Percentiles rank a stretch among this genome's conserved stretches.
phyloP scores from a whole-genome alignment of 129 eudicot species.

The Sambucus nigra region DNA sequence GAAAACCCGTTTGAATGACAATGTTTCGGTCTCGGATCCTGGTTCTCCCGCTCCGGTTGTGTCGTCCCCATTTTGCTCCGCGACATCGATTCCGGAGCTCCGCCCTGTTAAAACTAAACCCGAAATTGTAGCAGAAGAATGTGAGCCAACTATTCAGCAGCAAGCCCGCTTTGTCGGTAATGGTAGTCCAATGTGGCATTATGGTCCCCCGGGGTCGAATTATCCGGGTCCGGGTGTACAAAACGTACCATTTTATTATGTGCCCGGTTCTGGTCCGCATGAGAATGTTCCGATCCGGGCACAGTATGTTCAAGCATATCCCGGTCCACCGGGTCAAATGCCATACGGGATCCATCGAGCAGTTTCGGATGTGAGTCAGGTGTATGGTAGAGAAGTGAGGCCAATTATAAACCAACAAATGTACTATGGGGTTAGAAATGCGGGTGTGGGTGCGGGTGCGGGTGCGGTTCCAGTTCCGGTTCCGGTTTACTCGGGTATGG shows the following conservation, averaged over 20 bases:
- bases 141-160: constrained; percentile 24
- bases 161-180: constrained; percentile 40
- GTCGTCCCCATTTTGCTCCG: constrained; percentile 59
- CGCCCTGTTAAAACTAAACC: constrained; percentile 58
- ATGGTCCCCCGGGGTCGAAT: constrained; percentile 22
- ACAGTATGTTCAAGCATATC: constrained; percentile 47
- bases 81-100: constrained; percentile 51
- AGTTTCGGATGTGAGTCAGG: constrained; percentile 40
- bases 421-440: constrained; percentile 55
- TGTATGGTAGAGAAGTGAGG: constrained; percentile 48
- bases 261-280: constrained; percentile 35
- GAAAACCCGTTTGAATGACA: constrained; percentile 29
- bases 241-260: constrained; percentile 52
- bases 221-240: constrained; percentile 32
- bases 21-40: constrained; percentile 46
- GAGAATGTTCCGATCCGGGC: constrained; percentile 29
- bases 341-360: constrained; percentile 32
- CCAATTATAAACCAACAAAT: constrained; percentile 37
- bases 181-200: constrained; percentile 26
- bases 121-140: constrained; percentile 17
- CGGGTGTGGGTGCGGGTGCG: too few relatives aligned
- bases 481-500: constrained; percentile 58
- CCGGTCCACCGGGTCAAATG: constrained; percentile 47
- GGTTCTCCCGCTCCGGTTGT: constrained; percentile 63
- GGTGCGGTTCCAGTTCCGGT: too few relatives aligned